phyloP scores from a whole-genome alignment of 495 filamentous ascomycete species.

The Choiromyces venosus region DNA sequence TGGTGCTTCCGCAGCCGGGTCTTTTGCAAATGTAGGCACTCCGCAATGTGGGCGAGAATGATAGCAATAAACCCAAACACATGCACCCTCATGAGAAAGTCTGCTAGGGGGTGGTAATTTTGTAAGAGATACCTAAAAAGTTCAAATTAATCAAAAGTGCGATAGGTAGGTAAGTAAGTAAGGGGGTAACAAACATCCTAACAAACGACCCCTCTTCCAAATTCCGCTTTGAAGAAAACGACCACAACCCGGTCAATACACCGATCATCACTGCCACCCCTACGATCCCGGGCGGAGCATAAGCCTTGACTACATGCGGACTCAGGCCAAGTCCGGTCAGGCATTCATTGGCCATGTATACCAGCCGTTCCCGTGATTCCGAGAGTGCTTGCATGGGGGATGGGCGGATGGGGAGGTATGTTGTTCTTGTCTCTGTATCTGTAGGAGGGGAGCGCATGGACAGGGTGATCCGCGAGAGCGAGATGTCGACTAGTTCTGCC shows the following conservation, averaged over 20 bases:
- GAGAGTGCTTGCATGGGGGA: conserved; percentile 52
- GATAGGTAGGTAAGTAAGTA: too few relatives aligned
- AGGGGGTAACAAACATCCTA: conserved; percentile 16
- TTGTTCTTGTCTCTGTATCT: conserved; percentile 45
- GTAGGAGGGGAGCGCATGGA: conserved; percentile 40
- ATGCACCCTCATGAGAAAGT: conserved; percentile 48
- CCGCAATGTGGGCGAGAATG: conserved; percentile 51
- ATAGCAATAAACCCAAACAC: conserved; percentile 47
- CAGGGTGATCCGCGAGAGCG: conserved; percentile 52
- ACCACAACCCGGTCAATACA: conserved; percentile 45
- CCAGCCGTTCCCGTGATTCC: conserved; percentile 57
- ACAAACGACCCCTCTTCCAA: conserved; percentile 52
- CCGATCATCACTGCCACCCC: conserved; percentile 47
- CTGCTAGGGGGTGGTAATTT: conserved; percentile 45
- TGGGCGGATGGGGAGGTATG: conserved; percentile 55
- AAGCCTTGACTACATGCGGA: conserved; percentile 55
- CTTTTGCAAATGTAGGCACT: conserved; percentile 50
- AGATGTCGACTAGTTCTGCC: conserved; percentile 55
- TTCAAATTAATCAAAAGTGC: conserved; percentile 48
- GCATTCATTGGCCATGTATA: conserved; percentile 61
- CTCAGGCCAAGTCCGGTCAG: conserved; percentile 52
- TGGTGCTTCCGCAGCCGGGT: conserved; percentile 53
- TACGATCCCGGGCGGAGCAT: conserved; percentile 47
- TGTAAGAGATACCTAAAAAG: conserved; percentile 46
- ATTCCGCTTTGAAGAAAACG: conserved; percentile 48